A percentile compares a stretch with the other conserved stretches of the same genome.
Evolutionary conservation across 495 filamentous ascomycete species (phyloP).

Genomic region (Penicillium riverlandense): DNA sequence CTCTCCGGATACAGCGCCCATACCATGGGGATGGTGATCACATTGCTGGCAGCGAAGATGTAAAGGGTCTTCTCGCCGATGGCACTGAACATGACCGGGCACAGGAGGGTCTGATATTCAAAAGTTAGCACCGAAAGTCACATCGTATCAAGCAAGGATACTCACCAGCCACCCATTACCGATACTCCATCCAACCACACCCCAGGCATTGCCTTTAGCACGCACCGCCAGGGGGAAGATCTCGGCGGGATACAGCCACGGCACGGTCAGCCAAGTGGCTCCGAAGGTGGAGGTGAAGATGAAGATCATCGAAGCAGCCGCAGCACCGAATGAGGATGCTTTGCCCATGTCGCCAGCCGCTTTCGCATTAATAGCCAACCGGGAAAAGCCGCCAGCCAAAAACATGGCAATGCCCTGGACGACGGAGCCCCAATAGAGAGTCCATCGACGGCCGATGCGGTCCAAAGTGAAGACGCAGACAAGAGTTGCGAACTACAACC

Average conservation of each 20-base stretch:
- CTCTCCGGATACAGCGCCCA: slow-evolving; percentile 65
- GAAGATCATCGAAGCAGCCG: slow-evolving; percentile 61
- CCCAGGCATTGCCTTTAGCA: slow-evolving; percentile 67
- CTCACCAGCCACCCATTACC: slow-evolving; percentile 58
- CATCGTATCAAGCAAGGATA: background rate
- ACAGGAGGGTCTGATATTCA: slow-evolving; percentile 43
- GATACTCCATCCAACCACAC: slow-evolving; percentile 66
- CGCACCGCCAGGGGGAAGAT: slow-evolving; percentile 65
- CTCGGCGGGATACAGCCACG: slow-evolving; percentile 65
- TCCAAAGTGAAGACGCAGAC: slow-evolving; percentile 64
- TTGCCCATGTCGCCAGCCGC: slow-evolving; percentile 33
- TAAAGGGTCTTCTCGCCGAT: slow-evolving; percentile 62
- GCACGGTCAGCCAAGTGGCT: slow-evolving; percentile 66
- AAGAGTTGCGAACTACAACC: slow-evolving; percentile 45
- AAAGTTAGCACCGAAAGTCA: background rate
- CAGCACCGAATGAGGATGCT: slow-evolving; percentile 50
- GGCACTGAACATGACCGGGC: slow-evolving; percentile 55
- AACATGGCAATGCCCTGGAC: slow-evolving; percentile 58
- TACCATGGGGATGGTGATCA: slow-evolving; percentile 56
- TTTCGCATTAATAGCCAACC: slow-evolving; percentile 43
- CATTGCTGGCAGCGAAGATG: slow-evolving; percentile 57
- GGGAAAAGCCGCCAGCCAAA: slow-evolving; percentile 49
- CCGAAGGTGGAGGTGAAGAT: slow-evolving; percentile 64
- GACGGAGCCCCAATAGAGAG: slow-evolving; percentile 58
- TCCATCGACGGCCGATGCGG: slow-evolving; percentile 61